Evolutionary conservation across 345 rosid species (phyloP), one percentile per base, ranked within the genome.

Genomic region (Pistacia atlantica): DNA sequence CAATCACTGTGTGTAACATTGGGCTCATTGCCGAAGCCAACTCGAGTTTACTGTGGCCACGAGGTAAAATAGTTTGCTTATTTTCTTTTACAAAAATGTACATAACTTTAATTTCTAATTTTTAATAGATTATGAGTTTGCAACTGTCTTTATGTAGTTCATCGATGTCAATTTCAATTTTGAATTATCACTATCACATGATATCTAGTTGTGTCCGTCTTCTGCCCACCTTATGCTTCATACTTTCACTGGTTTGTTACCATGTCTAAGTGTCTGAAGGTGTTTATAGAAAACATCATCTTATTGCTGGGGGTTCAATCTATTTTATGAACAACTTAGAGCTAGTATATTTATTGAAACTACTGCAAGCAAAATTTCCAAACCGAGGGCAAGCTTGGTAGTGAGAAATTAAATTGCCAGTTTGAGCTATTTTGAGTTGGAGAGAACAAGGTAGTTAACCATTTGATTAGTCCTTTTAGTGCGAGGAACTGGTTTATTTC

Each of bases 31-130:
- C 98, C 98, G 46, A 89, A 88, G 80, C 92, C 91, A 37, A 91
- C 99, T 70, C 88, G 83, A 81, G 86, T 95, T 68, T 95, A 89
- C 80, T 95, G 99, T 35, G 98, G 99, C 76, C 97, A 95, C 18
- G 98, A 93, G 99, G 99, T 93, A 87, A 75, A 62, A 48, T 35
- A 66, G 18, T 45, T 62, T 73, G 33, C 59, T 35, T 22, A 49
- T 65, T 59, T 67, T 38, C 57, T 48, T 66, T 66, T 45, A 37
- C 38, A 5, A 5, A 45, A 31, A 65, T 13, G 1, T 35, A 25
- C 17, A 38, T 45, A 59, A 57, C 54, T 37, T 74, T 20, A 46
- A 42, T 18, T 28, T 45, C n/a, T 4, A 18, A 38, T 2, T n/a
- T 37, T n/a, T 72, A 9, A 42, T 68, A 12, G 37, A 52, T 17